Conservation (phyloP, 305 asterid genomes). For the Fraxinus baroniana region DNA sequence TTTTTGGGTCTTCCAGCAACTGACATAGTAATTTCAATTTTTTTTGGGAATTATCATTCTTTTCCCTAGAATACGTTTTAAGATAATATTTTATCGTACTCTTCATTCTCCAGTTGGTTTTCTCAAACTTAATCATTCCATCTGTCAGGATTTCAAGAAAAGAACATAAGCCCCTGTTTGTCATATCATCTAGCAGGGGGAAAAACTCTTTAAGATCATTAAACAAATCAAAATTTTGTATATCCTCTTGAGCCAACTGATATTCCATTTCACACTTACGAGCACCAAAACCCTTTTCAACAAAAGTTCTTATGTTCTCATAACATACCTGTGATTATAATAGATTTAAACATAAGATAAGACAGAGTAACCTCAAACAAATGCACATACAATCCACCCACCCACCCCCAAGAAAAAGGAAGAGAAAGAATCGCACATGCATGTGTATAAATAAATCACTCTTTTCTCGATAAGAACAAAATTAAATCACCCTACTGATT, state of each 20-base stretch:
- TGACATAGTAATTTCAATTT: conserved; percentile 37
- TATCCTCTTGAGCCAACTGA: conserved; percentile 28
- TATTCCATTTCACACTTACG: conserved; percentile 25
- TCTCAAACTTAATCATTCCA: conserved; percentile 44
- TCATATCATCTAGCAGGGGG: conserved; percentile 58
- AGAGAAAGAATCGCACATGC: not conserved
- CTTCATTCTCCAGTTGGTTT: conserved; percentile 51
- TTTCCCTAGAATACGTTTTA: conserved; percentile 33
- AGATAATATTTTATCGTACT: conserved; percentile 47
- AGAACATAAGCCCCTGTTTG: conserved; percentile 54
- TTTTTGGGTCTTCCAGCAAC: conserved; percentile 45
- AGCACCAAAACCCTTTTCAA: conserved; percentile 57
- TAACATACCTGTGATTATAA: conserved; percentile 48
- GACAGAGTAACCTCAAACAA: conserved; percentile 8
- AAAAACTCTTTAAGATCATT: conserved; percentile 33
- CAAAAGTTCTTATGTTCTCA: conserved; percentile 46
- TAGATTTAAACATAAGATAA: conserved; percentile 6
- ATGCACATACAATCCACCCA: not conserved
- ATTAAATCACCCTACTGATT: not conserved
- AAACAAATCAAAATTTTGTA: conserved; percentile 26
- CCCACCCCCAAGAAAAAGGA: not conserved
- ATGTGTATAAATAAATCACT: conserved; percentile 6
- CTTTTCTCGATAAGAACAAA: not conserved
- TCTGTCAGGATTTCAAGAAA: conserved; percentile 49
- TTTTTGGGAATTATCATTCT: conserved; percentile 30